Evolutionary conservation across 1,139 yeast species (phyloP), one percentile per base, ranked within the genome.

Genomic region (Lodderomyces elongisporus): DNA sequence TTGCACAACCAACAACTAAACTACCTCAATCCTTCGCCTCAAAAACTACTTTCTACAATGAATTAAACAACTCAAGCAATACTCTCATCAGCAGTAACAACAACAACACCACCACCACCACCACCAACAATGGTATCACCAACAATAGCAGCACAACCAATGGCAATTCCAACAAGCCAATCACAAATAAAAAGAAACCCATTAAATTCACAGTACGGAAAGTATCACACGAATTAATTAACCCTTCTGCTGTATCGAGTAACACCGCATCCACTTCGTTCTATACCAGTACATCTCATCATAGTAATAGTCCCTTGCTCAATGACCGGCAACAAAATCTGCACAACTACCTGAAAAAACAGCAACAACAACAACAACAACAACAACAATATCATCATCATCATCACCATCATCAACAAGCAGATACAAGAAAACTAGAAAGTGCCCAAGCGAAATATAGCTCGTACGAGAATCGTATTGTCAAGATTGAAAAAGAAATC

Each of bases 191-290:
- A 10, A 43, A 42, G 32, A 62, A 60, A 35, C 66, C 72, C 6
- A 51, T 66, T 35, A 62, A 56, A 38, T 67, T 67, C 42, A 66
- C 69, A 4, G 72, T 67, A 3, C 51, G 72, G 27, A 66, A 62
- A 43, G 70, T 66, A 3, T 60, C 67, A 5, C 62, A 58, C 35
- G 71, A 64, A 29, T 43, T 56, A 2, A 49, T 57, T 20, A 43
- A 37, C 13, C 38, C 47, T 10, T 30, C 27, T 6, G n/a, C 8
- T n/a, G n/a, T 23, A 25, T 39, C 42, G 5, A 23, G 17, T 3
- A 14, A 15, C 5, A 20, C 29, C n/a, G 17, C 21, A 8, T 7
- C 18, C 14, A 22, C 5, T 21, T 25, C 13, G 3, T 10, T 23
- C 10, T n/a, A n/a, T n/a, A 9, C 27, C 14, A 2, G 20, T 14